Evolutionary conservation across 257 asterid genomes (phyloP).

Genomic region (Primulina huaijiensis): DNA sequence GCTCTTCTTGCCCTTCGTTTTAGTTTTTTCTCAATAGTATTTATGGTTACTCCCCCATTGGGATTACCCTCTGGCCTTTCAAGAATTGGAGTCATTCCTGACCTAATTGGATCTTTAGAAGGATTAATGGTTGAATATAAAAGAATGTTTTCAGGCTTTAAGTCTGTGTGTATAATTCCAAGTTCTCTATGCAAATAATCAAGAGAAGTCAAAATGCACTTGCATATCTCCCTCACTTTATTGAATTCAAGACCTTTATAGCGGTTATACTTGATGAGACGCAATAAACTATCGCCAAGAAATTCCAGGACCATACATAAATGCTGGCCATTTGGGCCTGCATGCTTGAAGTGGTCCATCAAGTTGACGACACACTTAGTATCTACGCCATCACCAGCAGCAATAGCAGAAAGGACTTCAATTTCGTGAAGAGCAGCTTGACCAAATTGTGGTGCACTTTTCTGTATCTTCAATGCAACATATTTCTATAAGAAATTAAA

Average conservation of each 20-base stretch:
- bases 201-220: conserved; percentile 79
- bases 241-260: conserved; percentile 75
- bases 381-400: conserved; percentile 69
- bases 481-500: conserved; percentile 42
- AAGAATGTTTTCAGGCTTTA: conserved; percentile 94
- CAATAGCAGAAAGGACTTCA: conserved; percentile 74
- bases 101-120: conserved; percentile 79
- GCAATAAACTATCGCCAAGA: conserved; percentile 91
- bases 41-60: conserved; percentile 58
- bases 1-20: conserved; percentile 95
- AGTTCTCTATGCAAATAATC: conserved; percentile 83
- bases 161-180: conserved; percentile 82
- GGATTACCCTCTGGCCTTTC: conserved; percentile 73
- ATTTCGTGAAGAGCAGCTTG: conserved; percentile 96
- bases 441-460: conserved; percentile 93
- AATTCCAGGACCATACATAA: conserved; percentile 94
- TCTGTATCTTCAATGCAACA: conserved; percentile 96
- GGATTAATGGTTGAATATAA: conserved; percentile 74
- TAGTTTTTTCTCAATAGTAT: conserved; percentile 72
- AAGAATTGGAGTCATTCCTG: conserved; percentile 71
- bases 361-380: conserved; percentile 64
- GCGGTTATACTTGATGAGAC: conserved; percentile 66
- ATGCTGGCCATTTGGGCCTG: conserved; percentile 98
- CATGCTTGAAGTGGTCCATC: conserved; percentile 83
- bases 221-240: conserved; percentile 89